Conservation (phyloP, 164 flowering plant species). For the Chloranthus sessilifolius region DNA sequence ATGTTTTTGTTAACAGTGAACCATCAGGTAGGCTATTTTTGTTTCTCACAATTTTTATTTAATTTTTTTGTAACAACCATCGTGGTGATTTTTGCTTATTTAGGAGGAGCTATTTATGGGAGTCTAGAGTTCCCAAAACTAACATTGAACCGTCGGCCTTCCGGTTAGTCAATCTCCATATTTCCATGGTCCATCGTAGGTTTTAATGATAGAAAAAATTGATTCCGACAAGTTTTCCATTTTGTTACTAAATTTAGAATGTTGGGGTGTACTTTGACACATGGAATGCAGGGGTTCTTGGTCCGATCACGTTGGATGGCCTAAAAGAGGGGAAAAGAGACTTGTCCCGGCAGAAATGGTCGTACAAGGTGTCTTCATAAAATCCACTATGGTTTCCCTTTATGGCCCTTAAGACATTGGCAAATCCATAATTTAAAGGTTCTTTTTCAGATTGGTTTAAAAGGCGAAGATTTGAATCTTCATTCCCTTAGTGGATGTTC, state of each 20-base stretch:
- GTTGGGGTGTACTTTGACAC: conserved; percentile 75
- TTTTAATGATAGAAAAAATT: not conserved
- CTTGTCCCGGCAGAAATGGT: conserved; percentile 72
- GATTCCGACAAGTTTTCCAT: not conserved
- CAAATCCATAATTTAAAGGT: conserved; percentile 4
- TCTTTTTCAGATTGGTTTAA: conserved; percentile 66
- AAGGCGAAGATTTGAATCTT: conserved; percentile 70
- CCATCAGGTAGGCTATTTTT: conserved; percentile 45
- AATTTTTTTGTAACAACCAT: not conserved
- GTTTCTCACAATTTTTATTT: not conserved
- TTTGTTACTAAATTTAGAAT: conserved; percentile 44
- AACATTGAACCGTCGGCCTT: conserved; percentile 77
- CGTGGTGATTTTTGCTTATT: too few relatives aligned
- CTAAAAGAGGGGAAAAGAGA: conserved; percentile 72
- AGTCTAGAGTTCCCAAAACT: conserved; percentile 50
- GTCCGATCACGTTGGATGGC: conserved; percentile 72
- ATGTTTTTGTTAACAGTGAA: conserved; percentile 74
- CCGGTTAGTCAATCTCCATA: conserved; percentile 45
- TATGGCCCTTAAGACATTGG: not conserved
- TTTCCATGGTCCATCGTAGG: not conserved
- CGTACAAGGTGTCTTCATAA: conserved; percentile 54
- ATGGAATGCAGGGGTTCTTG: conserved; percentile 89
- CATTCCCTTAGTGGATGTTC: conserved; percentile 64
- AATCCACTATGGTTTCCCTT: not conserved
- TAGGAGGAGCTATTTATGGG: conserved; percentile 74